Evolutionary conservation across 345 rosid genomes (phyloP).

Genomic region (Limnanthes douglasii): DNA sequence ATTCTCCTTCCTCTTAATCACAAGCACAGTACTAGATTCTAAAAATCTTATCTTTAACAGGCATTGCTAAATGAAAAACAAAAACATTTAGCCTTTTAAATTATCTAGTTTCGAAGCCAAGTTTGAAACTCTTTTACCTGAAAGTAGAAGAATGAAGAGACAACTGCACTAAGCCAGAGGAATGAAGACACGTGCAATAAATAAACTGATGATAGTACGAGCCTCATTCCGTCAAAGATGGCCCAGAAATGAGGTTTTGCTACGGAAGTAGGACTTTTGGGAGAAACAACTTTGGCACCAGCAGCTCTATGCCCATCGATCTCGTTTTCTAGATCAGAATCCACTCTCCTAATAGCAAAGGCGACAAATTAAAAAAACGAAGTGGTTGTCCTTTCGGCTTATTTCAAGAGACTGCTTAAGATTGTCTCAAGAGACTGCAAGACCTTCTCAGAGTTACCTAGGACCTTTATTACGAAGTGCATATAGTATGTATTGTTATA

Average conservation of each 20-base stretch:
- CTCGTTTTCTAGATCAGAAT: conserved; percentile 26
- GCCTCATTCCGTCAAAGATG: conserved; percentile 67
- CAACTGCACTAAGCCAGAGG: conserved; percentile 92
- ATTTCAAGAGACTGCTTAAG: too few species aligned
- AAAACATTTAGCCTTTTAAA: too few species aligned
- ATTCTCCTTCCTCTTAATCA: conserved; percentile 1
- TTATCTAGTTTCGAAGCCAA: neutral
- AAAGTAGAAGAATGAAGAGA: conserved; percentile 92
- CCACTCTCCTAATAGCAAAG: conserved; percentile 26
- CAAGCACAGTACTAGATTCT: neutral
- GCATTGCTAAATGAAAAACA: too few species aligned
- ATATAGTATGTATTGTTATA: too few species aligned
- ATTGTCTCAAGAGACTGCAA: too few species aligned
- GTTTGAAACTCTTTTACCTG: conserved; percentile 38
- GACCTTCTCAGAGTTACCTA: too few species aligned
- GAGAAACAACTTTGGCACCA: conserved; percentile 23
- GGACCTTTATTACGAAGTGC: too few species aligned
- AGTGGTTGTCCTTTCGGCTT: too few species aligned
- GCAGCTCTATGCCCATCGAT: conserved; percentile 17
- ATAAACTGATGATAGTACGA: conserved; percentile 68
- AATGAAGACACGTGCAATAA: conserved; percentile 61
- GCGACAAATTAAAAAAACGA: too few species aligned
- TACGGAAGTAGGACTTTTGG: conserved; percentile 25
- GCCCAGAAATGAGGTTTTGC: conserved; percentile 53
- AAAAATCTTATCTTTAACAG: too few species aligned